A percentile compares a stretch with the other conserved stretches of the same genome.
phyloP scores from a whole-genome alignment of 768 basidiomycete species.

The Serendipita vermifera region DNA sequence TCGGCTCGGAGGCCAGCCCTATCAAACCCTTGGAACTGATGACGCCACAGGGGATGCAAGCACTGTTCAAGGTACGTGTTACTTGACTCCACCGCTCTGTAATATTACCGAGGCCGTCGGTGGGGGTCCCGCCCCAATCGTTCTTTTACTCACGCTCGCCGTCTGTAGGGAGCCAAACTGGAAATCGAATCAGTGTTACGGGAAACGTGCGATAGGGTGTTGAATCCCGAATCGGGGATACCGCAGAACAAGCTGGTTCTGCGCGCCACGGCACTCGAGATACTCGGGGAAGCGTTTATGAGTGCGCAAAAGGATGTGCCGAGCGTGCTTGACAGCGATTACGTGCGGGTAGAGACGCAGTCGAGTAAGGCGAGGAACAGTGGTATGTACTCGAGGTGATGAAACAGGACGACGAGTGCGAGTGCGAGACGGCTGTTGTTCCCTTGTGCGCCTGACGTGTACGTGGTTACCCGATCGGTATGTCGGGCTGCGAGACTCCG shows the following conservation, averaged over 20 bases:
- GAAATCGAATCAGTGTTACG: slow-evolving; percentile 82
- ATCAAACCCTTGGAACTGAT: too few species aligned
- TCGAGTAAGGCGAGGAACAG: slow-evolving; percentile 17
- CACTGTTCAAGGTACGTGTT: slow-evolving; percentile 72
- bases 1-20: too few species aligned
- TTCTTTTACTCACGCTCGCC: too few species aligned
- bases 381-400: too few species aligned
- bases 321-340: slow-evolving; percentile 47
- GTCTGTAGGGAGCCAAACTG: slow-evolving; percentile 72
- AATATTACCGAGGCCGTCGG: too few species aligned
- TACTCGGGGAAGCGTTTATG: slow-evolving; percentile 70
- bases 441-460: too few species aligned
- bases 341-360: slow-evolving; percentile 63
- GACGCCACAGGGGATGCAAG: slow-evolving; percentile 48
- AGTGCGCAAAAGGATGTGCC: slow-evolving; percentile 49
- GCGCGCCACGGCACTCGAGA: slow-evolving; percentile 69
- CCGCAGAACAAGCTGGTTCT: slow-evolving; percentile 43
- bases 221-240: slow-evolving; percentile 38
- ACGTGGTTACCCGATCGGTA: too few species aligned
- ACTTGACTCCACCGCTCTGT: too few species aligned
- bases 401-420: too few species aligned
- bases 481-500: too few species aligned
- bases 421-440: too few species aligned
- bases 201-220: slow-evolving; percentile 73
- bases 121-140: too few species aligned